Base-by-base conservation (phyloP, 495 filamentous ascomycete species). In the Aspergillus diversus region DNA sequence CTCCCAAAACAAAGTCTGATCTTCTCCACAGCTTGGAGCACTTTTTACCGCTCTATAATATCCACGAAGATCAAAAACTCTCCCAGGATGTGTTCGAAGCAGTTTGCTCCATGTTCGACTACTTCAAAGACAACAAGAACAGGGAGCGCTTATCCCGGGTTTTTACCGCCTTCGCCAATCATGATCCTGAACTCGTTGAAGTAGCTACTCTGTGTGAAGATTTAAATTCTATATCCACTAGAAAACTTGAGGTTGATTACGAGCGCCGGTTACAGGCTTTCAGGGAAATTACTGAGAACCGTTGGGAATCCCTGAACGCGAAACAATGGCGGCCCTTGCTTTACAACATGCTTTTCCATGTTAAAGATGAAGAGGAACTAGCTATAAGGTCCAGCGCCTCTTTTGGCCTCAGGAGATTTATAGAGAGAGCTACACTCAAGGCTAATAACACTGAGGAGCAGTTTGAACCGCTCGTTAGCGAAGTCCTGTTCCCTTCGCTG, bases 241-340 rank as follows among this genome's bases (percentile, higher is more conserved):
- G 76, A 35, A 87, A 85, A 32, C 80, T 98, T 33, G 89, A 92
- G 67, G 90, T 92, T 1, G 90, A 99, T 71, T 97, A 94, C 75
- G 89, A 93, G 52, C 84, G 87, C 51, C 86, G 95, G 27, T 78
- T 94, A 15, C 73, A 82, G 48, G 96, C 91, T 27, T 97, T 96
- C 75, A 88, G 83, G 57, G 71, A 76, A 5, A 87, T 98, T 67
- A 91, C 87, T 48, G 84, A 87, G 33, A 64, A 72, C 7, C 63
- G 78, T 8, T 80, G 77, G 66, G 68, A 74, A 27, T 77, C 74
- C 0, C 85, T 93, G 39, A 89, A 82, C 4, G 72, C 87, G n/a
- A 86, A 84, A 62, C 90, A 96, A 68, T 99, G 95, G 96, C 83
- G 85, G 60, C 93, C 96, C n/a, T 78, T 98, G 34, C 71, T 98